Evolutionary conservation across 495 filamentous ascomycete genomes (phyloP).

Genomic region (Apodospora peruviana): DNA sequence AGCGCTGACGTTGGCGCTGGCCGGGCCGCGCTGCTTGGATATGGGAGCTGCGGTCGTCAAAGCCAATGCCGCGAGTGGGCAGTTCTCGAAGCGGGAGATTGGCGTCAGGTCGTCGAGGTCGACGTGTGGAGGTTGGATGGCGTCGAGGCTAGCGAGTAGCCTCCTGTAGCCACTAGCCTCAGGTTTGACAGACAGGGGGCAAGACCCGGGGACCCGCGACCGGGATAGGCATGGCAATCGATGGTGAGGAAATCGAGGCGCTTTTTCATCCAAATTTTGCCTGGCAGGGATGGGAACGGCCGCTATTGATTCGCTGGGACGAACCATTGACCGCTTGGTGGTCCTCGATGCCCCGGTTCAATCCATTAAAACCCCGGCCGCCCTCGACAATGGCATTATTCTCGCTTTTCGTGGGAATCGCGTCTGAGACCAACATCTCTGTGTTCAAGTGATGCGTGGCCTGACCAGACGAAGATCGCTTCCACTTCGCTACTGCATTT

Average conservation of each 20-base stretch:
- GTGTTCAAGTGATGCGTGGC: too few relatives aligned
- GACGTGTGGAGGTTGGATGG: slow-evolving; percentile 3
- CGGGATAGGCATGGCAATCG: too few relatives aligned
- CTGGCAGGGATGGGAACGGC: not conserved
- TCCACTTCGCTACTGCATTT: too few relatives aligned
- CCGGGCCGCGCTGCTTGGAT: too few relatives aligned
- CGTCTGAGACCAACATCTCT: too few relatives aligned
- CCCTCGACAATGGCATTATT: not conserved
- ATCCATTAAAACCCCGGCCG: not conserved
- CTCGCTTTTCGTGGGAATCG: not conserved
- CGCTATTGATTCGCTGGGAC: not conserved
- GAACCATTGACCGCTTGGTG: too few relatives aligned
- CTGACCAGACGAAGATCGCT: too few relatives aligned
- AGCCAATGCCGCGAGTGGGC: not conserved
- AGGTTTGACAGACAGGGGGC: not conserved
- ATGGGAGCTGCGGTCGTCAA: too few relatives aligned
- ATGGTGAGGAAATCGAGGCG: not conserved
- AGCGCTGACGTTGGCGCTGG: not conserved
- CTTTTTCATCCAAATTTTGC: not conserved
- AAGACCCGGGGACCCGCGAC: not conserved
- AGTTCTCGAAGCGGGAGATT: not conserved
- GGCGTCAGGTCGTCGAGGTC: not conserved
- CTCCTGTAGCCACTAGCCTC: too few relatives aligned
- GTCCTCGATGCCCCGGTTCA: too few relatives aligned
- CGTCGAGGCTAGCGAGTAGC: slow-evolving; percentile 1